Evolutionary conservation across 345 rosid species (phyloP).

Genomic region (Cochlearia excelsa): DNA sequence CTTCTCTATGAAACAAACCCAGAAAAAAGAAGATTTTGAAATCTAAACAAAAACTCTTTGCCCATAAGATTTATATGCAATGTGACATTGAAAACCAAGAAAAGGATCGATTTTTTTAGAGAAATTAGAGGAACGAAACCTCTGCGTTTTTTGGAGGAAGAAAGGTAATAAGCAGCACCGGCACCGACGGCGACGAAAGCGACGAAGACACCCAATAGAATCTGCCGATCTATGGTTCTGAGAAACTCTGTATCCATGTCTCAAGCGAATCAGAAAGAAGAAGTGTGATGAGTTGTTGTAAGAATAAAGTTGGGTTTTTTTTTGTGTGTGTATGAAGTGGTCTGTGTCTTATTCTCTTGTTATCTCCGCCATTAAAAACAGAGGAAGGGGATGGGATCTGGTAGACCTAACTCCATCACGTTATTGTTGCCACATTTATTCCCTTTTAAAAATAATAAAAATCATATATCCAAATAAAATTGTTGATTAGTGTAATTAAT

Average conservation of each 20-base stretch:
- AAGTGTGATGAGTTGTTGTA: background rate
- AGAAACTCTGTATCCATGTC: conserved; percentile 62
- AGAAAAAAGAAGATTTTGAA: background rate
- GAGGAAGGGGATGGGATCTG: conserved; percentile 25
- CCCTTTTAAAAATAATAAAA: no score
- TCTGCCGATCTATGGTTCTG: conserved; percentile 62
- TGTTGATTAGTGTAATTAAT: no score
- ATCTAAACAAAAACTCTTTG: conserved; percentile 1
- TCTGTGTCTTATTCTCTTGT: conserved; percentile 8
- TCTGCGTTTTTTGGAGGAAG: conserved; percentile 65
- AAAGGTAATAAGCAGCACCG: conserved; percentile 57
- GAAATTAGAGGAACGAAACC: conserved; percentile 37
- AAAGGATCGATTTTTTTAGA: no score
- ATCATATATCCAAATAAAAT: no score
- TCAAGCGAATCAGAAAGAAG: background rate
- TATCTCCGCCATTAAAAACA: conserved; percentile 29
- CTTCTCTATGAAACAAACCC: no score
- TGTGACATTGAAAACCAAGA: background rate
- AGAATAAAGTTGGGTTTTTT: background rate
- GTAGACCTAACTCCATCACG: conserved; percentile 34
- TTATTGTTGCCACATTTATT: background rate
- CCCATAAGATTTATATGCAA: background rate
- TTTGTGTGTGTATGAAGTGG: background rate
- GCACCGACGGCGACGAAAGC: conserved; percentile 61
- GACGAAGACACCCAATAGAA: conserved; percentile 66